Evolutionary conservation across 768 basidiomycete genomes (phyloP).

Genomic region (Boletellus ananas): DNA sequence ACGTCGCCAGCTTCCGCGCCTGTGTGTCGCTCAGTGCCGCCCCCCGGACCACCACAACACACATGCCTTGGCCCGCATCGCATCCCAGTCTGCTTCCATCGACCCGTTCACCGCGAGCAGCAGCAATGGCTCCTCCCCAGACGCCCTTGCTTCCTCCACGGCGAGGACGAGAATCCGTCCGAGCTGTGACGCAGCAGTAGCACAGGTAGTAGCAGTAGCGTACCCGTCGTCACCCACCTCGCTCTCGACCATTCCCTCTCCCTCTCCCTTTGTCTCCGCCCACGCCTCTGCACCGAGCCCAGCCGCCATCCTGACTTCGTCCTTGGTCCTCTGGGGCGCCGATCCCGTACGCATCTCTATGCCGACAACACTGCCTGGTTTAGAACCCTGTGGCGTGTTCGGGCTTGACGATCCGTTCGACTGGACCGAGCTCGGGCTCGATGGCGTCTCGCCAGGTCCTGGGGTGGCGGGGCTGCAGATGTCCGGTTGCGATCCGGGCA

Average conservation of each 20-base stretch:
- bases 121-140: slow-evolving; percentile 49
- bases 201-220: background rate
- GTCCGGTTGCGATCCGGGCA: slow-evolving; percentile 6
- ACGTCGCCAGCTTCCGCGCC: slow-evolving; percentile 30
- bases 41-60: background rate
- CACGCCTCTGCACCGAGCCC: slow-evolving; percentile 74
- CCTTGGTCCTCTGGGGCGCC: slow-evolving; percentile 47
- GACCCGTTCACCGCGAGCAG: slow-evolving; percentile 67
- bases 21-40: slow-evolving; percentile 10
- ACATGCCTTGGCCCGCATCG: slow-evolving; percentile 58
- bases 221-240: slow-evolving; percentile 47
- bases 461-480: slow-evolving; percentile 4
- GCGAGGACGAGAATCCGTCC: slow-evolving; percentile 70
- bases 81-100: slow-evolving; percentile 60
- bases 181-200: slow-evolving; percentile 39
- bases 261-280: slow-evolving; percentile 62
- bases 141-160: slow-evolving; percentile 40
- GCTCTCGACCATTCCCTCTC: slow-evolving; percentile 66
- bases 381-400: slow-evolving; percentile 10
- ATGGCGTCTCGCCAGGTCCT: background rate
- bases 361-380: slow-evolving; percentile 9
- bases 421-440: slow-evolving; percentile 12
- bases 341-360: slow-evolving; percentile 3
- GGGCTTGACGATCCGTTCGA: slow-evolving; percentile 8
- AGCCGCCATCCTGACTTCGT: slow-evolving; percentile 68